phyloP scores from a whole-genome alignment of 306 rosid genomes.

The Castanea mollissima region DNA sequence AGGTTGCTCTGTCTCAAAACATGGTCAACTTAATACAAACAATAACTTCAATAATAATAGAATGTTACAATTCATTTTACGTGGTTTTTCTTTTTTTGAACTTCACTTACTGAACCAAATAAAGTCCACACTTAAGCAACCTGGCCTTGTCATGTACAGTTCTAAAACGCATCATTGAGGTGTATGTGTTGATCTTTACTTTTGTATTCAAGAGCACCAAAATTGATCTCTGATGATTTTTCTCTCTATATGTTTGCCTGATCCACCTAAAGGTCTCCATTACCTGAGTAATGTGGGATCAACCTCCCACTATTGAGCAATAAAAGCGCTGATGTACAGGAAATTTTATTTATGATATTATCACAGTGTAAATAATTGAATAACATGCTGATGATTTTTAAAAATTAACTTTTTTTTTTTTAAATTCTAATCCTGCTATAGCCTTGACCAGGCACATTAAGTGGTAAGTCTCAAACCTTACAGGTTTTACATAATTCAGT shows the following conservation, averaged over 20 bases:
- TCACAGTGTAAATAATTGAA: not conserved
- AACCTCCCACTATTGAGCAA: not conserved
- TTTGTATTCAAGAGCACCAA: not conserved
- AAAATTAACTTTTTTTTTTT: too few relatives aligned
- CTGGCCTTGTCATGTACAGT: not conserved
- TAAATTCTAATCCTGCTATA: not conserved
- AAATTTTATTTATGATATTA: not conserved
- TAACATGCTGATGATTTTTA: not conserved
- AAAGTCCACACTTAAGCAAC: too few relatives aligned
- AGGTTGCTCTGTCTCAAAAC: not conserved
- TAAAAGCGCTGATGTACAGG: not conserved
- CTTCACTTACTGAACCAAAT: not conserved
- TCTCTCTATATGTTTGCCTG: not conserved
- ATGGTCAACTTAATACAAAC: too few relatives aligned
- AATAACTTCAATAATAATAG: too few relatives aligned
- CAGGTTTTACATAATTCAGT: not conserved
- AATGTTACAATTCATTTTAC: too few relatives aligned
- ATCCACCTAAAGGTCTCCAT: not conserved
- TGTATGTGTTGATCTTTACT: not conserved
- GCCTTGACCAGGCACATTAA: not conserved
- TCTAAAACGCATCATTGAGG: not conserved
- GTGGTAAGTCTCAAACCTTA: not conserved
- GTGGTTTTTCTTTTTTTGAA: not conserved
- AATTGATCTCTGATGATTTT: not conserved
- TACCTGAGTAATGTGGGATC: not conserved